Conservation (phyloP, 768 basidiomycete species). For the Hortiboletus flavorubellus region DNA sequence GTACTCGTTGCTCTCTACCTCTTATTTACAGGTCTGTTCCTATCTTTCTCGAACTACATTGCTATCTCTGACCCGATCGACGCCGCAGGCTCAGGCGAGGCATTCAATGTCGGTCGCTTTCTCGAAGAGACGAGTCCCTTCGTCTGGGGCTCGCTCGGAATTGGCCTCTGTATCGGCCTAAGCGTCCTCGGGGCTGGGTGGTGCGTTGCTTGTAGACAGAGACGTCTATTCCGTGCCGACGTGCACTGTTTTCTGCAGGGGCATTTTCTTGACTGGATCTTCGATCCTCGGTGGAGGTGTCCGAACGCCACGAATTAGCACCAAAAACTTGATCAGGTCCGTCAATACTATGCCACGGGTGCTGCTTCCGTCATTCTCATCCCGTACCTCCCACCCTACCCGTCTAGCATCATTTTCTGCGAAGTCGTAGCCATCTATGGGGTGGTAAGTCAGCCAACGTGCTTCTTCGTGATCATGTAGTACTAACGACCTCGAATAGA, state of each 20-base stretch:
- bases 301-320: slow-evolving; percentile 86
- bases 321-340: slow-evolving; percentile 97
- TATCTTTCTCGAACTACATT: not conserved
- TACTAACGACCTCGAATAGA: slow-evolving; percentile 41
- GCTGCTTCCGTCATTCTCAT: not conserved
- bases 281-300: slow-evolving; percentile 97
- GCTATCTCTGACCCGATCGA: slow-evolving; percentile 1
- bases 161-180: slow-evolving; percentile 89
- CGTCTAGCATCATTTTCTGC: slow-evolving; percentile 90
- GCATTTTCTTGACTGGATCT: slow-evolving; percentile 96
- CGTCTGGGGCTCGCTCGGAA: slow-evolving; percentile 87
- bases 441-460: slow-evolving; percentile 53
- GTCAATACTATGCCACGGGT: slow-evolving; percentile 10
- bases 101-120: slow-evolving; percentile 92
- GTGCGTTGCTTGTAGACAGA: slow-evolving; percentile 42
- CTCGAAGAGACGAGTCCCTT: slow-evolving; percentile 93
- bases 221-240: not conserved
- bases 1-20: slow-evolving; percentile 78
- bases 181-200: slow-evolving; percentile 95
- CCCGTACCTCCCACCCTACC: not conserved
- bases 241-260: slow-evolving; percentile 52
- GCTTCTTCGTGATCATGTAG: not conserved
- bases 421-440: slow-evolving; percentile 99
- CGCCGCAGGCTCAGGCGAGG: slow-evolving; percentile 71
- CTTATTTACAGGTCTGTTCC: slow-evolving; percentile 75